A percentile compares a stretch with the other conserved stretches of the same genome.
phyloP scores from a whole-genome alignment of 2,329 filamentous ascomycete genomes.

The Sporothrix protearum region DNA sequence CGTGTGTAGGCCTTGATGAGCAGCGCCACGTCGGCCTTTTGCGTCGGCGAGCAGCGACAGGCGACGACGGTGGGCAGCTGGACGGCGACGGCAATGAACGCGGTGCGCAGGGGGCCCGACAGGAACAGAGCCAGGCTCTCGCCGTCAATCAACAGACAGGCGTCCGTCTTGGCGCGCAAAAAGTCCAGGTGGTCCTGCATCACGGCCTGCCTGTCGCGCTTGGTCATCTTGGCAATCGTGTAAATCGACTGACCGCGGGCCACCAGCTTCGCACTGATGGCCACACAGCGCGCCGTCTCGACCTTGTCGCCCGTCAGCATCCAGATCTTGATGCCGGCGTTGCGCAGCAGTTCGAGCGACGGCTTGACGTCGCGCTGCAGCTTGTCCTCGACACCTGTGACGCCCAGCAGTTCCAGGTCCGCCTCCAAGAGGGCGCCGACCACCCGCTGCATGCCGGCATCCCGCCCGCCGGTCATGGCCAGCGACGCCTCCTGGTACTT shows the following conservation, averaged over 20 bases:
- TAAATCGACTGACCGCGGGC: slow-evolving; percentile 93
- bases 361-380: slow-evolving; percentile 94
- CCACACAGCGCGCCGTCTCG: slow-evolving; percentile 93
- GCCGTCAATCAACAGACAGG: slow-evolving; percentile 88
- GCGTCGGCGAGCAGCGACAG: slow-evolving; percentile 92
- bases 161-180: slow-evolving; percentile 79
- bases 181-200: slow-evolving; percentile 80
- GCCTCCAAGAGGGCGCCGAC: slow-evolving; percentile 78
- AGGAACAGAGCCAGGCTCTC: slow-evolving; percentile 84
- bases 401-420: slow-evolving; percentile 88
- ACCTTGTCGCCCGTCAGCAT: slow-evolving; percentile 99
- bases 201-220: slow-evolving; percentile 70
- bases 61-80: slow-evolving; percentile 87
- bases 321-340: slow-evolving; percentile 98
- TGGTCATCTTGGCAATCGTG: slow-evolving; percentile 80
- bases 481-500: slow-evolving; percentile 77
- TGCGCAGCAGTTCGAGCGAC: slow-evolving; percentile 87
- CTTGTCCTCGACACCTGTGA: slow-evolving; percentile 96
- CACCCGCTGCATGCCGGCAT: slow-evolving; percentile 74
- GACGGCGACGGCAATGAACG: slow-evolving; percentile 87
- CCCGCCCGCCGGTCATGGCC: slow-evolving; percentile 68
- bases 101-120: slow-evolving; percentile 64
- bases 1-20: slow-evolving; percentile 88
- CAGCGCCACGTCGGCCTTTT: slow-evolving; percentile 90
- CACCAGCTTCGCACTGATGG: slow-evolving; percentile 90